Conservation (phyloP, 495 filamentous ascomycete genomes). For the Penicillium robsamsonii region DNA sequence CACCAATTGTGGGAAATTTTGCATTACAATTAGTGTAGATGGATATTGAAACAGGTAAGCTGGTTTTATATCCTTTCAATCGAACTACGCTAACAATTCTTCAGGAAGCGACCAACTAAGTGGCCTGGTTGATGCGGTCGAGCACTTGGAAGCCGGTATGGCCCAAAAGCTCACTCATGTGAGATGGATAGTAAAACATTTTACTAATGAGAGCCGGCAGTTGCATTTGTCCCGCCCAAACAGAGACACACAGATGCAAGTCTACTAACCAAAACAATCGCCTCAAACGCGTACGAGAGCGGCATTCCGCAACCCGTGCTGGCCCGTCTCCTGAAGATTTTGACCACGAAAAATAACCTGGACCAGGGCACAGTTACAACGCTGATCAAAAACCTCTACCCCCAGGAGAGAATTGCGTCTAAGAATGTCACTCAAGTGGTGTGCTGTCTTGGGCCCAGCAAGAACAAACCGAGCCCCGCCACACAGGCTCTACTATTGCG, state of each 20-base stretch:
- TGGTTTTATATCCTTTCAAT: not conserved
- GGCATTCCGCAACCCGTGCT: conserved; percentile 64
- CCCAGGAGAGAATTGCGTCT: conserved; percentile 58
- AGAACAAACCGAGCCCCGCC: conserved; percentile 68
- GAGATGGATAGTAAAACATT: not conserved
- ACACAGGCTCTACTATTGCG: conserved; percentile 68
- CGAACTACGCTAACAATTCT: conserved; percentile 1
- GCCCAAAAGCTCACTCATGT: not conserved
- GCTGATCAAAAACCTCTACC: conserved; percentile 74
- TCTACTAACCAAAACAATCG: conserved; percentile 40
- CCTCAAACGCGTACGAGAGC: conserved; percentile 57
- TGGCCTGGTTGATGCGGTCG: conserved; percentile 37
- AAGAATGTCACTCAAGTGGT: conserved; percentile 65
- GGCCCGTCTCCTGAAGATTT: conserved; percentile 60
- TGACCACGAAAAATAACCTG: conserved; percentile 64
- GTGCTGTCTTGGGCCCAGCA: conserved; percentile 73
- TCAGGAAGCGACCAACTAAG: conserved; percentile 20
- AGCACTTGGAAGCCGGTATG: conserved; percentile 47
- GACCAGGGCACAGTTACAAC: conserved; percentile 69
- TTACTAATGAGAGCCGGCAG: conserved; percentile 25
- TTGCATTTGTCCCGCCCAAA: conserved; percentile 41
- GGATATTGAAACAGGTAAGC: not conserved
- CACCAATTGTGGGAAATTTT: not conserved
- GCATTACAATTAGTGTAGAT: not conserved
- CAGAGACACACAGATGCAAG: conserved; percentile 45